Evolutionary conservation across 2,329 filamentous ascomycete species (phyloP).

Genomic region (Alternaria angustiovoidea): DNA sequence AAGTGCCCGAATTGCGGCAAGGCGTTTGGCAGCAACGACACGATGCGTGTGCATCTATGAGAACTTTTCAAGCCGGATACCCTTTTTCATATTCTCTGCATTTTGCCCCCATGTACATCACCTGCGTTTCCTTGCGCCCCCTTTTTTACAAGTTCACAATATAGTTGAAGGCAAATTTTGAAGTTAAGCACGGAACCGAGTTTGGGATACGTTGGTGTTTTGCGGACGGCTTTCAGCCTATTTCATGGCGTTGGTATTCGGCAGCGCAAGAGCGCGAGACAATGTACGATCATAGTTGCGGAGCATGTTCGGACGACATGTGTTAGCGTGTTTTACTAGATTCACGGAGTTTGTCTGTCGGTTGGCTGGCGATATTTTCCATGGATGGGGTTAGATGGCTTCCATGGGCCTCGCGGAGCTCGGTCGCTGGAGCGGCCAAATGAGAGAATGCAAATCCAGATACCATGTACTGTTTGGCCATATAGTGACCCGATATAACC

Average conservation of each 20-base stretch:
- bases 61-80: not conserved
- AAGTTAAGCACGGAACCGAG: conserved; percentile 9
- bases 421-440: conserved; percentile 1
- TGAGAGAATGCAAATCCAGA: conserved; percentile 12
- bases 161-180: conserved; percentile 11
- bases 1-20: conserved; percentile 96
- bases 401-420: conserved; percentile 3
- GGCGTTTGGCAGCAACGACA: conserved; percentile 89
- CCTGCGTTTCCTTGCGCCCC: conserved; percentile 15
- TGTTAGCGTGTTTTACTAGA: conserved; percentile 21
- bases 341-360: conserved; percentile 4
- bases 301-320: conserved; percentile 16
- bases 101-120: conserved; percentile 20
- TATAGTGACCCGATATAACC: not conserved
- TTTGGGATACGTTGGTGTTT: conserved; percentile 17
- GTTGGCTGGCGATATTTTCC: conserved; percentile 11
- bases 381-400: conserved; percentile 12
- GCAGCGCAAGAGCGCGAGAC: conserved; percentile 4
- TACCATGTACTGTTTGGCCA: conserved; percentile 6
- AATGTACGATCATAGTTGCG: conserved; percentile 21
- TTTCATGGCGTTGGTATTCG: conserved; percentile 13
- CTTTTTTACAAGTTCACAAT: conserved; percentile 11
- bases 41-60: conserved; percentile 67
- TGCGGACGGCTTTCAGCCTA: conserved; percentile 3
- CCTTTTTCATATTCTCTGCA: conserved; percentile 3